A percentile compares a stretch with the other conserved stretches of the same genome.
Evolutionary conservation across 1,139 yeast genomes (phyloP).

Genomic region (Geotrichum citri-aurantii): DNA sequence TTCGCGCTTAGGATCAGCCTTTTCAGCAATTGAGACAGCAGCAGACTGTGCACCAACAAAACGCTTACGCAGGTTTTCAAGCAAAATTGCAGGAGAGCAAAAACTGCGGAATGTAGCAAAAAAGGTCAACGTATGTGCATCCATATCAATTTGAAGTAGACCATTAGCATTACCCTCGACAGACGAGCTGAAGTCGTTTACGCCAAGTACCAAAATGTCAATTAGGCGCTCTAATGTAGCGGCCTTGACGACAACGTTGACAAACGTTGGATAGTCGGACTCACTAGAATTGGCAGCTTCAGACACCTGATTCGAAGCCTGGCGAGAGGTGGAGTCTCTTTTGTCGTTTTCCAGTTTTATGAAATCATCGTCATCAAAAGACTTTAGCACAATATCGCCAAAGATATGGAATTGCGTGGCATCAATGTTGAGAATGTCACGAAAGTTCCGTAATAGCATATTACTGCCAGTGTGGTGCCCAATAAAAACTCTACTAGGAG

Average conservation of each 20-base stretch:
- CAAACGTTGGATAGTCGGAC: neutral
- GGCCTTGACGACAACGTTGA: conserved; percentile 51
- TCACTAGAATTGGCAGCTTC: conserved; percentile 3
- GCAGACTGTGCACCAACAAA: conserved; percentile 57
- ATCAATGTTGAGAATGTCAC: conserved; percentile 57
- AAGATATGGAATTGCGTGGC: conserved; percentile 49
- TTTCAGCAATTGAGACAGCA: conserved; percentile 43
- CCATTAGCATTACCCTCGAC: conserved; percentile 40
- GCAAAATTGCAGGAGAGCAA: conserved; percentile 47
- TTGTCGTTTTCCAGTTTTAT: conserved; percentile 24
- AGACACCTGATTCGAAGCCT: conserved; percentile 31
- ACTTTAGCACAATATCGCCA: conserved; percentile 51
- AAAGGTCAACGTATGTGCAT: conserved; percentile 54
- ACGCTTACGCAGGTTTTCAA: conserved; percentile 48
- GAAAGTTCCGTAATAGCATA: conserved; percentile 46
- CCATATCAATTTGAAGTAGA: conserved; percentile 50
- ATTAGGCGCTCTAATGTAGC: conserved; percentile 56
- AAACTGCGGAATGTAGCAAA: conserved; percentile 62
- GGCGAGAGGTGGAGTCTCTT: conserved; percentile 39
- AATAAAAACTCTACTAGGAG: conserved; percentile 35
- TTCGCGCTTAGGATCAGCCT: neutral
- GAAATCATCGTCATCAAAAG: conserved; percentile 38
- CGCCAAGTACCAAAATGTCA: conserved; percentile 58
- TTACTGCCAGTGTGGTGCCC: conserved; percentile 40
- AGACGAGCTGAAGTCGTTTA: conserved; percentile 50